Evolutionary conservation across 441 rosid genomes (phyloP).

Genomic region (Erodium moschatum): DNA sequence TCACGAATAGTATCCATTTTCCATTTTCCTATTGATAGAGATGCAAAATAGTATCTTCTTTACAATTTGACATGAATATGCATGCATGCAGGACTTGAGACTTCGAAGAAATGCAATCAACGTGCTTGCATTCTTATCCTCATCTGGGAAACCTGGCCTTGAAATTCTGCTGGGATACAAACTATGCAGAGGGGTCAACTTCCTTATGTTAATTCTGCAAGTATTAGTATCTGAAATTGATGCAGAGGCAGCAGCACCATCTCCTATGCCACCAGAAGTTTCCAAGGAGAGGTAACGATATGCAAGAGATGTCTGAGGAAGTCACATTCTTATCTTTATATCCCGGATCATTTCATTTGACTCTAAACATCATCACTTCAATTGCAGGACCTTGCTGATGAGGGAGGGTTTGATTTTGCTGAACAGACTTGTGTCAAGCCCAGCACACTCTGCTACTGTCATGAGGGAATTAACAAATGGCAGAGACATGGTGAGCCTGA

Average conservation of each 20-base stretch:
- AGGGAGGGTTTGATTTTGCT: slow-evolving; percentile 75
- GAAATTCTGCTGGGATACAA: slow-evolving; percentile 48
- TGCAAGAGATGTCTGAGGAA: background rate
- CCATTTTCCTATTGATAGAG: no score
- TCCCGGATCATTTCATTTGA: background rate
- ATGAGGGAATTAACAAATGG: slow-evolving; percentile 51
- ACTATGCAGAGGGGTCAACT: slow-evolving; percentile 42
- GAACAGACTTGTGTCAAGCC: slow-evolving; percentile 64
- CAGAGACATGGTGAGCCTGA: slow-evolving; percentile 71
- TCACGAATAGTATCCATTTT: background rate
- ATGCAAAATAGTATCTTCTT: slow-evolving; percentile 11
- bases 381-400: slow-evolving; percentile 49
- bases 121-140: slow-evolving; percentile 59
- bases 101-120: slow-evolving; percentile 54
- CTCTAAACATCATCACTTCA: background rate
- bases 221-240: slow-evolving; percentile 56
- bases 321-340: background rate
- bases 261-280: slow-evolving; percentile 33
- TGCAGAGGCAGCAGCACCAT: slow-evolving; percentile 32
- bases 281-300: slow-evolving; percentile 57
- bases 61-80: slow-evolving; percentile 18
- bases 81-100: slow-evolving; percentile 54
- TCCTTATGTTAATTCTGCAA: slow-evolving; percentile 64
- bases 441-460: slow-evolving; percentile 42
- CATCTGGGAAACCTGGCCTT: slow-evolving; percentile 69